Evolutionary conservation across 2,329 filamentous ascomycete species (phyloP), one percentile per base, ranked within the genome.

Genomic region (Aspergillus quadrilineatus): DNA sequence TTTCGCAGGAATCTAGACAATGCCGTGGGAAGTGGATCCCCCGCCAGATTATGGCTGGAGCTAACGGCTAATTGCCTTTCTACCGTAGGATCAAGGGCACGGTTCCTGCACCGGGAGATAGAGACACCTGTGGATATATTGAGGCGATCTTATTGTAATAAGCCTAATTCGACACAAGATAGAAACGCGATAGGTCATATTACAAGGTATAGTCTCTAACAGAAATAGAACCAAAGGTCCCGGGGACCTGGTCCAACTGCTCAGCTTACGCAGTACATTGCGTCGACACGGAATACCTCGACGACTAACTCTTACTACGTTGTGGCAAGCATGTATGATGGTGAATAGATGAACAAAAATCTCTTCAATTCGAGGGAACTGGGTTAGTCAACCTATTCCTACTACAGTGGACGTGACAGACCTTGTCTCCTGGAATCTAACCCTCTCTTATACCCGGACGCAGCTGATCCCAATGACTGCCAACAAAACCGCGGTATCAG

Each of bases 161-260:
- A 17, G 17, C 17, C 17, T 17, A 17, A 17, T 17, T 17, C 17
- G 17, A 17, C 17, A 17, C 17, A 1, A 17, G 17, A 17, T 17
- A 17, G 17, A 17, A 17, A 17, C 17, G 17, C 17, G 17, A 17
- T 17, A 17, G 17, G 17, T 17, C 17, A 17, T 17, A 17, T 17
- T 17, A 17, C 2, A 17, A 17, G 17, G 17, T 17, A 17, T 17
- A 17, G 17, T 17, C 17, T 17, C 17, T 17, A 17, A 17, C 17
- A 17, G 17, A 17, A 17, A 17, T 17, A 17, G 17, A 17, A 15
- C 54, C 54, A 4, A 22, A 51, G 9, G 47, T 48, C 2, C 30
- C 41, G 41, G 48, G 54, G 17, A 51, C 54, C 15, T 42, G 29
- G 30, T 28, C 29, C 4, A 56, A 56, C 48, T 56, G 47, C 32